Evolutionary conservation across 2,329 filamentous ascomycete species (phyloP).

Genomic region (Talaromyces sp.): DNA sequence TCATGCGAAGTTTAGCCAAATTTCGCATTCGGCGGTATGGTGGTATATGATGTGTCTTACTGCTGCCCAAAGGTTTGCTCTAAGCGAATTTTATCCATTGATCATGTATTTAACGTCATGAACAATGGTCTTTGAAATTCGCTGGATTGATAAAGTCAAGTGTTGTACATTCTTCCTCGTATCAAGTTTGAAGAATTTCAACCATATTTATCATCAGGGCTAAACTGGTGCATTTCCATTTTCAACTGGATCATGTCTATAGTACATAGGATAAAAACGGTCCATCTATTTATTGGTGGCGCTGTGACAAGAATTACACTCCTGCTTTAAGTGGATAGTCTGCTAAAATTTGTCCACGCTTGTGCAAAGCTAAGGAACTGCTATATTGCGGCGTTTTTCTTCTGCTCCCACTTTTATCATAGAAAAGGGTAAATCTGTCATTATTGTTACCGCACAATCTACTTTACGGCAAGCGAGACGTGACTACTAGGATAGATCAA

Average conservation of each 20-base stretch:
- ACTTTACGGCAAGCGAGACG: background rate
- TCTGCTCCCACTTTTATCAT: background rate
- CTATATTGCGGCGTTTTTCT: background rate
- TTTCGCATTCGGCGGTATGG: background rate
- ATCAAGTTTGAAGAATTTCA: background rate
- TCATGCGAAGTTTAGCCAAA: background rate
- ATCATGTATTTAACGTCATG: background rate
- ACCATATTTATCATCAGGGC: background rate
- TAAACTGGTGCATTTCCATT: background rate
- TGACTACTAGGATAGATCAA: background rate
- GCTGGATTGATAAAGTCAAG: background rate
- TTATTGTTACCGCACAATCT: constrained; percentile 8
- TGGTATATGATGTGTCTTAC: background rate
- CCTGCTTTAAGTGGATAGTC: background rate
- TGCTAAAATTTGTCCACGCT: background rate
- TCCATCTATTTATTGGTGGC: background rate
- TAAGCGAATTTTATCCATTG: background rate
- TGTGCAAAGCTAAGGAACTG: background rate
- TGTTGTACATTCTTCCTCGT: background rate
- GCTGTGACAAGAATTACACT: background rate
- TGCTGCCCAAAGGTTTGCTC: background rate
- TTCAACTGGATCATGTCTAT: background rate
- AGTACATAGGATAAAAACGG: background rate
- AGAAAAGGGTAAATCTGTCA: background rate
- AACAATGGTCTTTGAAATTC: no score